Conservation (phyloP, 2,329 filamentous ascomycete genomes). For the Diaporthe eres region DNA sequence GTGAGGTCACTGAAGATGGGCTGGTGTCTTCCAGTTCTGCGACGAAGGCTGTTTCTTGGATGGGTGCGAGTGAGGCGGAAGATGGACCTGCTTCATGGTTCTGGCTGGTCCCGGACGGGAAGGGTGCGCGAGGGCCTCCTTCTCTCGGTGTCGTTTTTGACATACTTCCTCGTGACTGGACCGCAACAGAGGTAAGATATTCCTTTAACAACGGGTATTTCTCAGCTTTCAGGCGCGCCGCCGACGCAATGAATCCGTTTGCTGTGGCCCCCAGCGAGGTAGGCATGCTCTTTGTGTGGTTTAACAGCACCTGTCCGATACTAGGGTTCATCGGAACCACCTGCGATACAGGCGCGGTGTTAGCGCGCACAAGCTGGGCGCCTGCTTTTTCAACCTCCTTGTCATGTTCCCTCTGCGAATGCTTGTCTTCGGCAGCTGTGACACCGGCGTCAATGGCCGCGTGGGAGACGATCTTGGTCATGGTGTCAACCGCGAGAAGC, state of each 20-base stretch:
- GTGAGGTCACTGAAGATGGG: neutral
- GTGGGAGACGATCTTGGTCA: conserved; percentile 15
- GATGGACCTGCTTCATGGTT: neutral
- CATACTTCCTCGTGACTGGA: neutral
- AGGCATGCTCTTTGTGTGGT: conserved; percentile 22
- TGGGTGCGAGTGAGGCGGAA: neutral
- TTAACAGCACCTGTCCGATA: conserved; percentile 11
- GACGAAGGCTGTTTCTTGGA: neutral
- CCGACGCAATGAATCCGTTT: conserved; percentile 16
- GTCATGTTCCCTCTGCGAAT: conserved; percentile 7
- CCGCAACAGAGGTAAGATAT: conserved; percentile 3
- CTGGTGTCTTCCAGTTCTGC: conserved; percentile 15
- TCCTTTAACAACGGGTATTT: conserved; percentile 27
- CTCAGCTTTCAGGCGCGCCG: conserved; percentile 19
- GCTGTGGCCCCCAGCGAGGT: neutral
- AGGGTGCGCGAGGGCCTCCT: neutral
- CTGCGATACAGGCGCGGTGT: neutral
- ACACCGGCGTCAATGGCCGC: conserved; percentile 8
- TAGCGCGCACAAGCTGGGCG: conserved; percentile 7
- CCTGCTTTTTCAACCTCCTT: neutral
- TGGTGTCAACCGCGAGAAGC: conserved; percentile 19
- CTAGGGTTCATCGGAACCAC: neutral
- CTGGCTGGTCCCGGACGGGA: neutral
- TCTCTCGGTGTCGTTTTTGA: neutral
- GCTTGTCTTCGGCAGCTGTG: conserved; percentile 27